phyloP scores from a whole-genome alignment of 2,329 filamentous ascomycete genomes.

The Botrytis medusae region DNA sequence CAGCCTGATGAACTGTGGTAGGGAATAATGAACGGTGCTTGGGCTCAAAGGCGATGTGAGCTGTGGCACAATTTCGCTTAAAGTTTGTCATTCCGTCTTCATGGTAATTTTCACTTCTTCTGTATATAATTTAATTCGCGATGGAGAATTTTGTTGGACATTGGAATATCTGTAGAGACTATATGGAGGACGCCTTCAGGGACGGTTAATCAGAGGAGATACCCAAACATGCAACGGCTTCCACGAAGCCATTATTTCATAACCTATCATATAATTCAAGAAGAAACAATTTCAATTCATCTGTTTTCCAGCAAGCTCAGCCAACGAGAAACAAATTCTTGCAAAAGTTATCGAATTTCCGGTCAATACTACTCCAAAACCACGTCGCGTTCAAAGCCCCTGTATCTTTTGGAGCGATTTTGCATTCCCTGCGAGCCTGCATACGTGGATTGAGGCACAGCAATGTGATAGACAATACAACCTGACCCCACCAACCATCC shows the following conservation, averaged over 20 bases:
- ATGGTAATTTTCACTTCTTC: neutral
- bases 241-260: neutral
- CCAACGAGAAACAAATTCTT: neutral
- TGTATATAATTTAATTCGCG: neutral
- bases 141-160: neutral
- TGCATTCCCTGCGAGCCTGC: neutral
- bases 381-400: neutral
- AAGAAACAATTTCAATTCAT: neutral
- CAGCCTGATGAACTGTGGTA: conserved; percentile 18
- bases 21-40: neutral
- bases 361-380: neutral
- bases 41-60: neutral
- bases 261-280: neutral
- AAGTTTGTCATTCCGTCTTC: neutral
- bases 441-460: conserved; percentile 4
- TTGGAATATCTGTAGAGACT: neutral
- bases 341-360: neutral
- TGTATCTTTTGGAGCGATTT: neutral
- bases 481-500: neutral
- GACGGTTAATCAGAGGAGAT: neutral
- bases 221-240: neutral
- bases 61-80: neutral
- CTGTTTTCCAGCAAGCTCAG: neutral
- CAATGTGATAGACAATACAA: conserved; percentile 5
- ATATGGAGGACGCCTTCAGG: neutral